Base-by-base conservation (phyloP, 768 basidiomycete genomes). In the Asterophora lycoperdoides region DNA sequence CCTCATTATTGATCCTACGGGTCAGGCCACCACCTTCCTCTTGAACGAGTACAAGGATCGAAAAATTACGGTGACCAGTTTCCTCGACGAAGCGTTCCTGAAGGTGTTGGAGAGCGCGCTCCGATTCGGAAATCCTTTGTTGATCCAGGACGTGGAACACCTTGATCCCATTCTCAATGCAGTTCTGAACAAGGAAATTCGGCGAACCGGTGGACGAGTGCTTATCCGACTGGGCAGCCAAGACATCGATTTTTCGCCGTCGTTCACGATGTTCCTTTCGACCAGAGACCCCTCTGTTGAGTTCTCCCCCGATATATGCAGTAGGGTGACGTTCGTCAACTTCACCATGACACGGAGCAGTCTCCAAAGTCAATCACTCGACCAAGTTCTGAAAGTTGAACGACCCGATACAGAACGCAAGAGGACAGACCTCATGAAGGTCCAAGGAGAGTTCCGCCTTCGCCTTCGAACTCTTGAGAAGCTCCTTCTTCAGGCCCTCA, bases 241-340 rank as follows among this genome's bases (percentile, higher is more conserved):
- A 71, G 96, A 99, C 57, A 97, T 99, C 65, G 96, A 99, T 65
- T 97, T 98, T 66, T 99, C 96, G 0, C 96, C 96, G 5, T 86
- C 96, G n/a, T 99, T 99, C 76, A 96, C 92, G 5, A 94, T 99
- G 92, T 99, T 99, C 81, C 77, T 99, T 37, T 91, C 95, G 1
- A 99, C 96, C 9, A 76, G 96, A 17, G 94, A 99, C 65, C 94
- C 96, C 2, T 95, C 95, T 0, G 88, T 96, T 53, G 93, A 97
- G 60, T 97, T 99, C 69, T 90, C 95, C 10, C 93, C 96, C 3
- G 96, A 99, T 65, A 94, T 99, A 58, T 98, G 95, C 75, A 95
- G 93, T 74, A 83, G 96, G 52, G 91, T 95, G 20, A 92, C 89
- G 0, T 93, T 94, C 59, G 91, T 94, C 70, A 94, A 93, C 71